Conservation (phyloP, 2,329 filamentous ascomycete genomes). For the Fusarium anguioides region DNA sequence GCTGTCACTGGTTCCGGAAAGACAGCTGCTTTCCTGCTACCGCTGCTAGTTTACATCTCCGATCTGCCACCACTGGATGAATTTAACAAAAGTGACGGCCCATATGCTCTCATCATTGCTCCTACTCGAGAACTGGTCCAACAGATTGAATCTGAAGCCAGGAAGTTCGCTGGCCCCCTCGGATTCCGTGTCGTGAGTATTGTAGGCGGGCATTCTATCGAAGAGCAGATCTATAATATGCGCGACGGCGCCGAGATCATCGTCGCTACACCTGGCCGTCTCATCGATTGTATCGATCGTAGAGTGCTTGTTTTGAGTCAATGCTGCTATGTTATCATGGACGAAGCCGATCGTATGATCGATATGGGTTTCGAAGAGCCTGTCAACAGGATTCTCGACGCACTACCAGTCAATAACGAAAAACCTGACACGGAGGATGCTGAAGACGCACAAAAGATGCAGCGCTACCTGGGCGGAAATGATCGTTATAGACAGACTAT, state of each 20-base stretch:
- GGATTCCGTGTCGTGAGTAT: constrained; percentile 97
- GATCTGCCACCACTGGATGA: constrained; percentile 88
- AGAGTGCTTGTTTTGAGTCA: constrained; percentile 92
- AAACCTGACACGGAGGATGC: constrained; percentile 95
- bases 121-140: constrained; percentile 97
- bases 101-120: constrained; percentile 96
- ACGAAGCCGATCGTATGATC: constrained; percentile 99
- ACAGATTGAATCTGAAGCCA: constrained; percentile 94
- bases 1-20: constrained; percentile 99
- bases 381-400: constrained; percentile 96
- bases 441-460: constrained; percentile 88
- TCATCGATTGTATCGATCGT: constrained; percentile 96
- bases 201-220: constrained; percentile 95
- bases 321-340: constrained; percentile 99
- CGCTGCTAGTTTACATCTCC: constrained; percentile 92
- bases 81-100: constrained; percentile 89
- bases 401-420: constrained; percentile 90
- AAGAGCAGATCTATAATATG: constrained; percentile 91
- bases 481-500: constrained; percentile 95
- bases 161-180: constrained; percentile 89
- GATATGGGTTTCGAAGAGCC: constrained; percentile 98
- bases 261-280: constrained; percentile 96
- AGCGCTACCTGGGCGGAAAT: constrained; percentile 76
- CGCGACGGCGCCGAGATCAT: constrained; percentile 96
- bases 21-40: constrained; percentile 93